Percentiles rank a stretch among this genome's conserved stretches.
Conservation (phyloP, 2,329 filamentous ascomycete species). For the Daldinia sp. region DNA sequence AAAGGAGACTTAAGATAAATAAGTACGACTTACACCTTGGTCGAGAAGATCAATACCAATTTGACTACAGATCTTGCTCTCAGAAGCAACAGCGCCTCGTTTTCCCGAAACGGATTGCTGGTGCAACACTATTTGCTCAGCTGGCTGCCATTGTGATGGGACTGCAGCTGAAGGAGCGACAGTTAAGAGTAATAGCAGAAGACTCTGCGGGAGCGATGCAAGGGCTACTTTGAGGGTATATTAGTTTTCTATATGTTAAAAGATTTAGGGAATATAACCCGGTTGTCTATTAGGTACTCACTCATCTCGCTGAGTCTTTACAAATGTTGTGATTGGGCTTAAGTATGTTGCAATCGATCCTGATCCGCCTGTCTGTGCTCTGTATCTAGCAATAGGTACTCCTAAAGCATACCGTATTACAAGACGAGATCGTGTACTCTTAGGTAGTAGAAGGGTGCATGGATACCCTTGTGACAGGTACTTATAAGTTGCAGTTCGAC, state of each 20-base stretch:
- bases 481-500: neutral
- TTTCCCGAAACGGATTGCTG: slow-evolving; percentile 22
- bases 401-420: slow-evolving; percentile 7
- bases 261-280: neutral
- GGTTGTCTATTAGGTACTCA: slow-evolving; percentile 19
- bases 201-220: slow-evolving; percentile 19
- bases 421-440: neutral
- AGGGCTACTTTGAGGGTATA: slow-evolving; percentile 4
- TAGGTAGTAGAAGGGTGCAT: neutral
- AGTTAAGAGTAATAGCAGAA: slow-evolving; percentile 28
- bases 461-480: neutral
- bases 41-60: slow-evolving; percentile 47
- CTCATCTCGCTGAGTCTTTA: slow-evolving; percentile 17
- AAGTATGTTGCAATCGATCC: slow-evolving; percentile 28
- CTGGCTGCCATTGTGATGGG: slow-evolving; percentile 33
- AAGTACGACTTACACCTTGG: slow-evolving; percentile 40
- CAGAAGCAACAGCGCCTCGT: slow-evolving; percentile 45
- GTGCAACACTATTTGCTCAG: slow-evolving; percentile 35
- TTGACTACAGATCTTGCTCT: slow-evolving; percentile 46
- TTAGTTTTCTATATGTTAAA: neutral
- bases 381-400: slow-evolving; percentile 17
- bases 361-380: neutral
- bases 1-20: neutral
- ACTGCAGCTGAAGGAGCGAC: slow-evolving; percentile 4
- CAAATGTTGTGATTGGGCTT: slow-evolving; percentile 28